Conservation (phyloP, 2,329 filamentous ascomycete genomes). For the Zarea fungicola region DNA sequence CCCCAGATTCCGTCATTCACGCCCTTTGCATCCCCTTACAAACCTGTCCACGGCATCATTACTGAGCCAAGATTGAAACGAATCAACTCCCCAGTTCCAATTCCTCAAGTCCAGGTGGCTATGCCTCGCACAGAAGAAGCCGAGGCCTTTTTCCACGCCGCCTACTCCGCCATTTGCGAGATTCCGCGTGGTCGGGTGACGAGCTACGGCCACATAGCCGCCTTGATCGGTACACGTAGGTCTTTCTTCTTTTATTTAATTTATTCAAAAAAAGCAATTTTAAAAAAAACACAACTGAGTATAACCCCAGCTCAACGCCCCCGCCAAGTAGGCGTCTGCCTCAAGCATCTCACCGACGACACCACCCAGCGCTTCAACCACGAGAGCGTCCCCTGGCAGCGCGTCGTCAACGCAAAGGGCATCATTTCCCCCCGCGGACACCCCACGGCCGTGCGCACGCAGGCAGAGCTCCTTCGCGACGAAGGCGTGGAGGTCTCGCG, state of each 20-base stretch:
- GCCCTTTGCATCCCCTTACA: too few relatives aligned
- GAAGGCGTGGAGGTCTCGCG: conserved; percentile 49
- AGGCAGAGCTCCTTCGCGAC: conserved; percentile 43
- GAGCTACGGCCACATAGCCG: conserved; percentile 77
- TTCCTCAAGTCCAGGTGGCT: too few relatives aligned
- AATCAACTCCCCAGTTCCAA: too few relatives aligned
- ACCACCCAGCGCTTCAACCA: conserved; percentile 56
- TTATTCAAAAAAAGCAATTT: not conserved
- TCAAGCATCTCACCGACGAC: conserved; percentile 72
- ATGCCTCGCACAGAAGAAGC: conserved; percentile 74
- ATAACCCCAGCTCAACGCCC: conserved; percentile 65
- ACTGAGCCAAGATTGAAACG: too few relatives aligned
- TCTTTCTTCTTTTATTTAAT: conserved; percentile 10
- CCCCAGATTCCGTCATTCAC: too few relatives aligned
- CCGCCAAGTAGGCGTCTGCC: conserved; percentile 82
- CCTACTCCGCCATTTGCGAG: conserved; percentile 80
- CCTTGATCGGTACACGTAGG: conserved; percentile 67
- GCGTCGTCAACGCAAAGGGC: conserved; percentile 84
- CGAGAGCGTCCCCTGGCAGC: conserved; percentile 86
- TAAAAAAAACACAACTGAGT: not conserved
- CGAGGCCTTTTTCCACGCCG: conserved; percentile 65
- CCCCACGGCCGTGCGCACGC: conserved; percentile 42
- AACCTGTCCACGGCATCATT: too few relatives aligned
- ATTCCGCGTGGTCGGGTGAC: conserved; percentile 81
- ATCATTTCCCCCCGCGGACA: conserved; percentile 71